Base-by-base conservation (phyloP, 768 basidiomycete genomes). In the Tricholomella constricta region DNA sequence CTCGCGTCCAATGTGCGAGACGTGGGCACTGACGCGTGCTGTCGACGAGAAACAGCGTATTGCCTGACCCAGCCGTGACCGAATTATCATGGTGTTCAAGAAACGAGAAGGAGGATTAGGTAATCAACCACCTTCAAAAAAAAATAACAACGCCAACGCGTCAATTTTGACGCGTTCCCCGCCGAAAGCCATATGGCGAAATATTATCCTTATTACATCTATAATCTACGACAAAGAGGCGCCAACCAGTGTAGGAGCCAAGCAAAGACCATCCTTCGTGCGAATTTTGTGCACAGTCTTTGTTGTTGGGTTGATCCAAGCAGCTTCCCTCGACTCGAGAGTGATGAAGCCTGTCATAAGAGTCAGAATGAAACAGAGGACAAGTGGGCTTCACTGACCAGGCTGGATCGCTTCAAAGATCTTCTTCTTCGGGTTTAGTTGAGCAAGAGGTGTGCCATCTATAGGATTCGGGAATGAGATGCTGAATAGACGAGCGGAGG, bases 361-460 rank as follows among this genome's bases (percentile, higher is more conserved):
- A 38, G 27, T 52, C 42, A 57, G 14, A 10, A 49, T 10, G 25
- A 23, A 7, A 17, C 10, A 11, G 19, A n/a, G 2, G 4, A 14
- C 9, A 22, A 6, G 25, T 6, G 9, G n/a, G 22, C 15, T 4
- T n/a, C 12, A 49, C 64, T 40, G 60, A 87, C 92, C 89, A 45
- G 94, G 94, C 66, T 97, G 97, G 45, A 99, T 84, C 0, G 94
- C 88, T 74, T 99, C 97, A 63, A 98, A 99, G 27, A 98, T 91
- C 75, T 98, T 99, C 78, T 97, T 98, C 76, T 98, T 99, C 11
- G 97, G 97, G 71, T 98, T 98, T 52, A 99, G 77, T 63, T 95
- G 93, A 6, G 88, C 64, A 20, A 96, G 73, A 0, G 94, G 89
- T 17, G 76, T 79, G 1, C 78, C 78, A 60, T 75, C 88, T 88